phyloP scores from a whole-genome alignment of 371 early-diverging fungal genomes.

The Blakeslea trispora region DNA sequence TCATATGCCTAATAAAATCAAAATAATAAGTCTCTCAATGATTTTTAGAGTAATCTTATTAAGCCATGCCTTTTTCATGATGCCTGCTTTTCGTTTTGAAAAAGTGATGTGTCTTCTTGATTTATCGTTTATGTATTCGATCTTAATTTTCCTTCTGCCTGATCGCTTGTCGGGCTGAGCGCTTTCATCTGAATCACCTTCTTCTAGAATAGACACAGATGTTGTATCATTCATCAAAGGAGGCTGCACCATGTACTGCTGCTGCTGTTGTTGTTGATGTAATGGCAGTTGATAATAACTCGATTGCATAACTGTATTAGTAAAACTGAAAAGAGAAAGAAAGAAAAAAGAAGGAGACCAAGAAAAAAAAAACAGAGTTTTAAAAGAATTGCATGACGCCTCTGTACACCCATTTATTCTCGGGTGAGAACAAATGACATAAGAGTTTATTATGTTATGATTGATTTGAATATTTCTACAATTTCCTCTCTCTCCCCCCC shows the following conservation, averaged over 20 bases:
- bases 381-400: background rate
- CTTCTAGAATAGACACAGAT: background rate
- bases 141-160: constrained; percentile 92
- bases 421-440: background rate
- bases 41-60: background rate
- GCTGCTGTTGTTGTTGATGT: background rate
- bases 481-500: too few relatives aligned
- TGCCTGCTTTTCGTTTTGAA: constrained; percentile 96
- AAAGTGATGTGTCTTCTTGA: constrained; percentile 95
- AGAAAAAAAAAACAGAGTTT: background rate
- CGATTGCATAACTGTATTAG: background rate
- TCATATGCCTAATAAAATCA: constrained; percentile 84
- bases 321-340: background rate
- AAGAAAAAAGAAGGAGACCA: background rate
- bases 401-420: background rate
- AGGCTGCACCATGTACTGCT: background rate
- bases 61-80: constrained; percentile 92
- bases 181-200: constrained; percentile 51
- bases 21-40: background rate
- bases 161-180: constrained; percentile 62
- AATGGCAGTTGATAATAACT: background rate
- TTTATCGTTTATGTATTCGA: constrained; percentile 95
- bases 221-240: background rate
- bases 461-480: too few relatives aligned
- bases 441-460: too few relatives aligned